phyloP scores from a whole-genome alignment of 345 rosid genomes.

The Aurinia saxatilis region DNA sequence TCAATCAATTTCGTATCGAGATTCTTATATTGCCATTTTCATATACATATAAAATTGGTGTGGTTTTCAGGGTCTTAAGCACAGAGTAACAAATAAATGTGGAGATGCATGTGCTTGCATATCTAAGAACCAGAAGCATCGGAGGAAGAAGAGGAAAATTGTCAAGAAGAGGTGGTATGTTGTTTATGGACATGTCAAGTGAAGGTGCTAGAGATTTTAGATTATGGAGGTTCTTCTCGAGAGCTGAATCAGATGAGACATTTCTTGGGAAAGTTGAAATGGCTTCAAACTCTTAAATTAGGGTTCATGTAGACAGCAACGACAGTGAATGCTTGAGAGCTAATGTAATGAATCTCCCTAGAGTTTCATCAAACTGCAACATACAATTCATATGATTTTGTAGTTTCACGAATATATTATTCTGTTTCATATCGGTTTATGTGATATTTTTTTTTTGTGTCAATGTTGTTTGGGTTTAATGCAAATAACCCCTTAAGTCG shows the following conservation, averaged over 20 bases:
- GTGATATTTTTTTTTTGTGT: too few relatives aligned
- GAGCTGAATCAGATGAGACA: background rate
- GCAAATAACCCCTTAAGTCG: too few relatives aligned
- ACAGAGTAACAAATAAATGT: background rate
- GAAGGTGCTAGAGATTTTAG: background rate
- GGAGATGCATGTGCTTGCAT: slow-evolving; percentile 1
- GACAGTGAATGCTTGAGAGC: background rate
- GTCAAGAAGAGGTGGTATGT: background rate
- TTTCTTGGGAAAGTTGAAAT: background rate
- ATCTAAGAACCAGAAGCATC: background rate
- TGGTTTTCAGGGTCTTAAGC: background rate
- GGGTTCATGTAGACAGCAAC: background rate
- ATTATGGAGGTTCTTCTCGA: background rate
- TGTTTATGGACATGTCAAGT: background rate
- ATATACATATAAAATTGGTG: background rate
- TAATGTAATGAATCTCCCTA: background rate
- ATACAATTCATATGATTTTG: background rate
- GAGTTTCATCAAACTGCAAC: background rate
- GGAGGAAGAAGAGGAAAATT: background rate
- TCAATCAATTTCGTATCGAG: background rate
- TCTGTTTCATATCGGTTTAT: too few relatives aligned
- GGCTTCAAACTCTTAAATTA: background rate
- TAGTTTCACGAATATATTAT: too few relatives aligned
- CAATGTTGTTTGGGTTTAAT: too few relatives aligned
- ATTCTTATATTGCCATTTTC: background rate